A percentile compares a stretch with the other conserved stretches of the same genome.
phyloP scores from a whole-genome alignment of 768 basidiomycete species.

The Nidularia sp. region DNA sequence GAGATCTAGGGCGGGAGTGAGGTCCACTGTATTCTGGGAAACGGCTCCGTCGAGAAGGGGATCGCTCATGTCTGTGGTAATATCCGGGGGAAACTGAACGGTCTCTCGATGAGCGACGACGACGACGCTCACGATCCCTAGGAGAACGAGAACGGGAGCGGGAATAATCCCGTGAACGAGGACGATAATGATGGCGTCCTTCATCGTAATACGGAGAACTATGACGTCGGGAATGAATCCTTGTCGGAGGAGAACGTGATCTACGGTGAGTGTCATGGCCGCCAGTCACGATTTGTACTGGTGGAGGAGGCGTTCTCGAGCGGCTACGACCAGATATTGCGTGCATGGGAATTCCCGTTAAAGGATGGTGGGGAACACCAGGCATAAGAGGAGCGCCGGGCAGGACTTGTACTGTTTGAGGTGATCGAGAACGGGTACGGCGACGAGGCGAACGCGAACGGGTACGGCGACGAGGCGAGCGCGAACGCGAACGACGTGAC shows the following conservation, averaged over 20 bases:
- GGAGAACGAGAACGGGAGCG: slow-evolving; percentile 7
- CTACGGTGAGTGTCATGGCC: background rate
- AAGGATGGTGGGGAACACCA: too few relatives aligned
- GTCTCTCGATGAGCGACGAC: slow-evolving; percentile 3
- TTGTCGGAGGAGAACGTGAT: slow-evolving; percentile 13
- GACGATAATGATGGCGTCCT: slow-evolving; percentile 4
- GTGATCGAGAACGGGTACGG: slow-evolving; percentile 6
- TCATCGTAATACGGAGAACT: slow-evolving; percentile 1
- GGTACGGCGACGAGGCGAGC: slow-evolving; percentile 6
- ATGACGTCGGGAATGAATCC: slow-evolving; percentile 2
- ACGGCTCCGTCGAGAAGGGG: background rate
- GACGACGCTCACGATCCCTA: slow-evolving; percentile 4
- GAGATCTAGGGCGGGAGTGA: background rate
- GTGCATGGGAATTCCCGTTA: background rate
- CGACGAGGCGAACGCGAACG: slow-evolving; percentile 13
- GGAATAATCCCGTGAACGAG: slow-evolving; percentile 3
- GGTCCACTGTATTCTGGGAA: slow-evolving; percentile 1
- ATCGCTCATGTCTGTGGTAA: too few relatives aligned
- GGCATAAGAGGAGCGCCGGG: background rate
- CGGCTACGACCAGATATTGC: background rate
- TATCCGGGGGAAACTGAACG: slow-evolving; percentile 3
- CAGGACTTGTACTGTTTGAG: slow-evolving; percentile 1
- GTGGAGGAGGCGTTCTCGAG: background rate
- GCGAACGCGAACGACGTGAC: slow-evolving; percentile 9
- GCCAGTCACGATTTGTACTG: background rate